Evolutionary conservation across 305 asterid species (phyloP), one percentile per base, ranked within the genome.

Genomic region (Stenogyne calaminthoides): DNA sequence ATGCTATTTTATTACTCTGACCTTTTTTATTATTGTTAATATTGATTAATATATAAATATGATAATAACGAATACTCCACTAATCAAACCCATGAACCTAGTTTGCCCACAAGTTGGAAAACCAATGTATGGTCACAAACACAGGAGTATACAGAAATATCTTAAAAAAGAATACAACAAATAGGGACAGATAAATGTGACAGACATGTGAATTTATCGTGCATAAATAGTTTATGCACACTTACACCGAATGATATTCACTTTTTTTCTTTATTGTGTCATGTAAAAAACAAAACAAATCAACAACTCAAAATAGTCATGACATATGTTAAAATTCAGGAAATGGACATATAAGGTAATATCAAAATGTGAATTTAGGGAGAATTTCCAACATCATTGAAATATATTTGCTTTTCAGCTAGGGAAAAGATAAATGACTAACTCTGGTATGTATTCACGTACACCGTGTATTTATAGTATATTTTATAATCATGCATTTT

Each of bases 121-220:
- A n/a, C 36, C 67, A 57, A 6, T 44, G 54, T 32, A 49, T 19
- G 40, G 64, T 40, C 44, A 64, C 47, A 12, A 37, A 56, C 67
- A 12, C 54, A 27, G 27, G 11, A 44, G 6, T n/a, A 49, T 12
- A 7, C 46, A 36, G 34, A 46, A 75, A 68, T 59, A 74, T 65
- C 73, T 66, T 8, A 6, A 27, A 58, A 32, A 55, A 12, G 34
- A 65, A 19, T 46, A 56, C 52, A 56, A 40, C 60, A 46, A 59
- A 74, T 6, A 22, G 64, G 59, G 51, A 25, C 66, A 36, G 16
- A 55, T 1, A 25, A 25, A 51, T 46, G 34, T 47, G 69, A 34
- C 57, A 60, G 22, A 34, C 79, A 75, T 36, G 74, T 58, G 79
- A 74, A 42, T 4, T 49, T 42, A 29, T 10, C 61, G 16, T 67